These are phyloP conservation scores for Paralagenidium karlingii DNA, from an alignment of 352 stramenopile species.

Conservation along the genomic window DNA sequence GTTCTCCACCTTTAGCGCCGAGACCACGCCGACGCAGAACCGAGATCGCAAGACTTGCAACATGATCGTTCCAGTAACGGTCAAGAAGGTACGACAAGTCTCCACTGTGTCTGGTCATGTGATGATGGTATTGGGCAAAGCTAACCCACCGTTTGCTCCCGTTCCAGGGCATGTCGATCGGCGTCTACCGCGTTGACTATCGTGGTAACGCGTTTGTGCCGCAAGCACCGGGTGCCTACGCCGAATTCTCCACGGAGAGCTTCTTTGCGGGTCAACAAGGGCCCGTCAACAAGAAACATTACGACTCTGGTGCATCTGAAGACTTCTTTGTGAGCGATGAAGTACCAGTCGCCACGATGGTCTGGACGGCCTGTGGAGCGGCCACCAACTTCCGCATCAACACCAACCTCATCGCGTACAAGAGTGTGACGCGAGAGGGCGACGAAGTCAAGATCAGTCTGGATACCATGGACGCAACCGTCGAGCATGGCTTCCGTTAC, in stretches of 20 bases:
- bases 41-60: slow-evolving; percentile 9
- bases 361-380: slow-evolving; percentile 34
- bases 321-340: slow-evolving; percentile 33
- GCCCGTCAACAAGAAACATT: slow-evolving; percentile 12
- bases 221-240: not conserved
- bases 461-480: slow-evolving; percentile 35
- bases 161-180: slow-evolving; percentile 1
- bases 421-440: slow-evolving; percentile 8
- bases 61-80: slow-evolving; percentile 12
- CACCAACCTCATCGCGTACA: slow-evolving; percentile 23
- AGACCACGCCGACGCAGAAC: too few species aligned
- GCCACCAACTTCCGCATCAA: slow-evolving; percentile 43
- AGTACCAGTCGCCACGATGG: slow-evolving; percentile 21
- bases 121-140: too few species aligned
- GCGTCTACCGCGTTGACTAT: slow-evolving; percentile 1
- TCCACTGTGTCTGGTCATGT: too few species aligned
- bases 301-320: slow-evolving; percentile 9
- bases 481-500: slow-evolving; percentile 32
- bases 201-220: slow-evolving; percentile 1
- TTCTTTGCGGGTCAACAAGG: slow-evolving; percentile 1
- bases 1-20: too few species aligned
- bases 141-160: too few species aligned
- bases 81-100: too few species aligned
- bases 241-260: not conserved
- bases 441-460: slow-evolving; percentile 30